Evolutionary conservation across 2,329 filamentous ascomycete species (phyloP), one percentile per base, ranked within the genome.

Genomic region (Ascochyta rabiei): DNA sequence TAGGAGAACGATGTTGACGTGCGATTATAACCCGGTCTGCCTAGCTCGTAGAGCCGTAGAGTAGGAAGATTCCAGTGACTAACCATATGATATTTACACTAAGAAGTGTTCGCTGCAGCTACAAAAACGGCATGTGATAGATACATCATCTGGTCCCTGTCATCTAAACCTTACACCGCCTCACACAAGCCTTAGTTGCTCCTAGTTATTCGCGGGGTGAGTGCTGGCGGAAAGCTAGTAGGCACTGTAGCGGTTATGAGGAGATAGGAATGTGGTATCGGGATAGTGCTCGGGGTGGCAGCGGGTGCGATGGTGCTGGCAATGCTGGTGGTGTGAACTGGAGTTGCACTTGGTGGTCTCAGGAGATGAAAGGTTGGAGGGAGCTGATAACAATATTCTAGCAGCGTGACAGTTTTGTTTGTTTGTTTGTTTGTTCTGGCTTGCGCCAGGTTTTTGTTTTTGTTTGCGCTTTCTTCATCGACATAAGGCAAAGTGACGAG

Each of bases 171-270:
- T 4, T 24, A 24, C 7, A 7, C 7, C 23, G 23, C 23, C 23
- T 4, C 23, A 24, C 9, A 13, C 28, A 13, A 12, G 28, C 13
- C 3, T 31, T 9, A 31, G 28, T 9, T 31, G 28, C 9, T 31
- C 28, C 10, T 31, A 9, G 13, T 10, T 30, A 10, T 60, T 13
- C 42, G 24, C 9, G 53, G 57, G 9, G 1, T 58, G n/a, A n/a
- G 41, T 33, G 41, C 50, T n/a, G 56, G 47, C 30, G 48, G 46
- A 12, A 57, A 56, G 1, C 6, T 63, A 7, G 16, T 61, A 4
- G 51, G 33, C 8, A 47, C 50, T 10, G 57, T 53, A 5, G 47
- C 48, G 2, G 23, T 63, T 5, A 18, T 63, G 23, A 47, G 60
- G 31, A 48, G 24, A n/a, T 30, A 37, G 15, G 40, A 45, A 13